Evolutionary conservation across 176 grass and related monocot genomes (phyloP), one percentile per base, ranked within the genome.

Genomic region (Puya raimondii): DNA sequence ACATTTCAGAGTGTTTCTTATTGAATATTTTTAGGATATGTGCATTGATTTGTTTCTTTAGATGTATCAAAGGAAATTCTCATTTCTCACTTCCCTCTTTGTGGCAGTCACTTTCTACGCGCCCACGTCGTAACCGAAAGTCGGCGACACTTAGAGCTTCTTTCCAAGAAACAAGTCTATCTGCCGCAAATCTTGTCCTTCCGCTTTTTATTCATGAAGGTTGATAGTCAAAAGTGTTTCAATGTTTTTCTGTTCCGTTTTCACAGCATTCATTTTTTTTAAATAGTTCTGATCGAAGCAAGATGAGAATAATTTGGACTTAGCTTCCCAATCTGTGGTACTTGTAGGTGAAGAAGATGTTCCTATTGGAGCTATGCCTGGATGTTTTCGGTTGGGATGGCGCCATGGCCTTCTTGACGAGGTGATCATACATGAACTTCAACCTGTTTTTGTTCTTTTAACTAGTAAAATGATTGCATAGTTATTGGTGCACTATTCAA

Each of bases 161-260:
- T 48, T 97, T 97, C 77, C 84, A 97, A 77, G 93, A 97, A 80
- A 86, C 84, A 0, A 92, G 3, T 69, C 72, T 93, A 21, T 90
- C 89, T 0, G 81, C 94, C 0, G 82, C 84, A 17, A 97, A 97
- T 86, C 80, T 97, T n/a, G 89, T 97, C 9, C 86, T 90, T 49
- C 94, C 94, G 13, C 69, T 93, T 53, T 97, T 97, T 81, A 93
- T 97, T 80, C 89, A 97, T 27, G 94, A 97, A 92, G 94, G 94
- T 97, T 71, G 16, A 65, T 66, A 12, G 12, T 18, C 47, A 48
- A 48, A 68, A 33, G 23, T 11, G 18, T n/a, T 12, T 56, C 25
- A 26, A 26, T 18, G 49, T 56, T 11, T 23, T 26, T 29, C 50
- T 14, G 20, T 67, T 26, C 25, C 1, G 25, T 26, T 67, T 67